Conservation (phyloP, 441 rosid species). For the Croton setiger region DNA sequence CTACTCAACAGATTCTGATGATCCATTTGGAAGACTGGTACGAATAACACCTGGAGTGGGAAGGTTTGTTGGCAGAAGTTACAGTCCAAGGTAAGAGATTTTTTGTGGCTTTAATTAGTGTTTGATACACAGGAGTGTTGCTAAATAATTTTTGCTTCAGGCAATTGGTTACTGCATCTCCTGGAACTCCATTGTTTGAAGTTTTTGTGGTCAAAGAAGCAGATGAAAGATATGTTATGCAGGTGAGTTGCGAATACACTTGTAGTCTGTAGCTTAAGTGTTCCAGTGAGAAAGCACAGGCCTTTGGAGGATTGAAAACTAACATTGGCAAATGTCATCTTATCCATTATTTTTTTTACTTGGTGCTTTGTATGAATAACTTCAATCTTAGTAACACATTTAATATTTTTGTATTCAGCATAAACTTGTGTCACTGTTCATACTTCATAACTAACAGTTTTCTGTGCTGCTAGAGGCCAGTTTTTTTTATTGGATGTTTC, state of each 20-base stretch:
- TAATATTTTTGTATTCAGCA: neutral
- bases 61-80: slow-evolving; percentile 85
- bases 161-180: slow-evolving; percentile 71
- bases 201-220: slow-evolving; percentile 78
- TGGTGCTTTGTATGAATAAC: too few relatives aligned
- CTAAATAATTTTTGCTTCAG: slow-evolving; percentile 45
- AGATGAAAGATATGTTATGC: slow-evolving; percentile 63
- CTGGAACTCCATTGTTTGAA: slow-evolving; percentile 90
- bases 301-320: neutral
- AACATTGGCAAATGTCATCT: neutral
- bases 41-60: slow-evolving; percentile 83
- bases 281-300: neutral
- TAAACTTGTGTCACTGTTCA: neutral
- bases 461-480: neutral
- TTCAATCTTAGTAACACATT: neutral
- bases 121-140: slow-evolving; percentile 17
- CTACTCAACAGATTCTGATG: slow-evolving; percentile 66
- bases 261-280: slow-evolving; percentile 12
- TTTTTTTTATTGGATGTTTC: neutral
- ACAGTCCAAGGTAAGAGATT: slow-evolving; percentile 66
- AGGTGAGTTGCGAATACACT: slow-evolving; percentile 43
- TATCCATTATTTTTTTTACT: neutral
- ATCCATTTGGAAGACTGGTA: slow-evolving; percentile 83
- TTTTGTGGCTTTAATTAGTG: slow-evolving; percentile 12
- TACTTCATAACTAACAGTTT: neutral